Conservation (phyloP, 2,329 filamentous ascomycete species). For the Aureobasidium namibiae region DNA sequence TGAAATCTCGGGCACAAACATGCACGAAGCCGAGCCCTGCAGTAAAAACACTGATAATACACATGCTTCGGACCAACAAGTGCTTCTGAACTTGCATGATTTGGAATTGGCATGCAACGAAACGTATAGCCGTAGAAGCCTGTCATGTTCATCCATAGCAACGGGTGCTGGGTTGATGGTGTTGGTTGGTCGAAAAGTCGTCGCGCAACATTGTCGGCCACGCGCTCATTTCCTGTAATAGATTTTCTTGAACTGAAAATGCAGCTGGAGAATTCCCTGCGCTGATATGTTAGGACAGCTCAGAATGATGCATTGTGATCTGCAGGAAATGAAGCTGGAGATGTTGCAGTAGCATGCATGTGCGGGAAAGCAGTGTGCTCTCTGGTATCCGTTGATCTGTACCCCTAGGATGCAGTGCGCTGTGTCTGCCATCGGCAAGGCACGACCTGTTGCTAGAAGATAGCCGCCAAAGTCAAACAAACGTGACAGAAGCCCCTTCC, state of each 20-base stretch:
- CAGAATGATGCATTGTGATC: neutral
- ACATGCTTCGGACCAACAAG: conserved; percentile 3
- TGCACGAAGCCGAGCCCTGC: conserved; percentile 6
- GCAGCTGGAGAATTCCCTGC: conserved; percentile 89
- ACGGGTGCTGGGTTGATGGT: neutral
- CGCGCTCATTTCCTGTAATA: conserved; percentile 38
- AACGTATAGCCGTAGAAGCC: neutral
- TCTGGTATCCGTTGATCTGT: neutral
- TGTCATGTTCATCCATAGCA: neutral
- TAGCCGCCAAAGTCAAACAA: neutral
- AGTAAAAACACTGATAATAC: conserved; percentile 3
- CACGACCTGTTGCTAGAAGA: neutral
- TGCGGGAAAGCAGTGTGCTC: neutral
- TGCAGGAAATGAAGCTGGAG: neutral
- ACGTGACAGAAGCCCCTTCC: neutral
- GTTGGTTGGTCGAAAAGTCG: neutral
- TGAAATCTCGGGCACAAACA: neutral
- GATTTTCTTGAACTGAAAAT: conserved; percentile 95
- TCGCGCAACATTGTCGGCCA: neutral
- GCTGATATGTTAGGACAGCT: conserved; percentile 21
- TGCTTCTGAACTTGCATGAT: conserved; percentile 5
- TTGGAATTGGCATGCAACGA: conserved; percentile 9
- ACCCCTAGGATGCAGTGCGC: neutral
- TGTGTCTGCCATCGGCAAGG: neutral
- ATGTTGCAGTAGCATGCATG: neutral